Base-by-base conservation (phyloP, 2,329 filamentous ascomycete species). In the Exophiala phaeomuriformis region DNA sequence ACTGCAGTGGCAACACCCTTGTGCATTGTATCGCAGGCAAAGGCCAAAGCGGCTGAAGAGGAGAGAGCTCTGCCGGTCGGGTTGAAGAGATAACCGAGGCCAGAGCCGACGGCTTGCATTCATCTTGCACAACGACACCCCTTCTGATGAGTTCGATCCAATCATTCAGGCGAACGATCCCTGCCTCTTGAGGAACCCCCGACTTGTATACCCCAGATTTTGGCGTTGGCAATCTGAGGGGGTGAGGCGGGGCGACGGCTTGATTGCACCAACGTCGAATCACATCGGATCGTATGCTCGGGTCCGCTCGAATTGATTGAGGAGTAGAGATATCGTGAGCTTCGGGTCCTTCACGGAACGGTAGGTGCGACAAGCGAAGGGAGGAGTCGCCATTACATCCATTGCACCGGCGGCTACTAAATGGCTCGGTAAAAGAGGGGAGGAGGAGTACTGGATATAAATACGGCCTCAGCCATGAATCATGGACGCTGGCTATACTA, bases 311-410 rank as follows among this genome's bases (percentile, higher is more conserved):
- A 10, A 27, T 35, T 29, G 33, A 33, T 47, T 47, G 49, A 50
- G 47, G 36, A 52, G 52, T 44, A 30, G 12, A 30, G 9, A 31
- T 40, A 29, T 3, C 27, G 30, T n/a, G 10, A 28, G 29, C 31
- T 44, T 19, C 30, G 9, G 7, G 49, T 5, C 30, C n/a, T 35
- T 42, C 33, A n/a, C 31, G 19, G 19, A 19, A 19, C 19, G 19
- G 19, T 35, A 32, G 36, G 32, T n/a, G 30, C 30, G 32, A 32
- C 29, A 33, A 39, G 47, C 30, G 39, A 41, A 32, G 50, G 39
- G 56, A 52, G 52, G 52, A 55, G 49, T 52, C 47, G 46, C 46
- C 35, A 27, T 19, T 12, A 43, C 53, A 48, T 58, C 56, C 56
- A 47, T 55, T 58, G 42, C 47, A 51, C 56, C 56, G 52, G 52